A percentile compares a stretch with the other conserved stretches of the same genome.
Conservation (phyloP, 1,284 basidiomycete genomes). For the Phellinidium pouzarii region DNA sequence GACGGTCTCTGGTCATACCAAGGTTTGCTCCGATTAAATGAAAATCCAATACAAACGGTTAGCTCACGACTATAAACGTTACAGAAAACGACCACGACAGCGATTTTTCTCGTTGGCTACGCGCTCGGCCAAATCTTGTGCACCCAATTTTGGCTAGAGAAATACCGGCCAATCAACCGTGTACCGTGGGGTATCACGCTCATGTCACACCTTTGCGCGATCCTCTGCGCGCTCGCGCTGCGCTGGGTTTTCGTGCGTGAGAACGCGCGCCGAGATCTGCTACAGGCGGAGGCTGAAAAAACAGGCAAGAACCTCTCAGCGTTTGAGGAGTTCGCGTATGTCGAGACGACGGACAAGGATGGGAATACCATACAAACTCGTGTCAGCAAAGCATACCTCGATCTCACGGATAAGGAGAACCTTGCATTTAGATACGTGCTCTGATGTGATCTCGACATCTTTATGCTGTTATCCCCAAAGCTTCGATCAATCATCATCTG, state of each 20-base stretch:
- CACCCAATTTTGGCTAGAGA: slow-evolving; percentile 25
- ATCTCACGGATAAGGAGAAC: slow-evolving; percentile 26
- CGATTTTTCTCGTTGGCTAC: slow-evolving; percentile 28
- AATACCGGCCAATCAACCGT: slow-evolving; percentile 24
- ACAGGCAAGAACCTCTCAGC: slow-evolving; percentile 15
- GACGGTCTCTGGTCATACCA: slow-evolving; percentile 29
- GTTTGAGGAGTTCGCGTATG: slow-evolving; percentile 24
- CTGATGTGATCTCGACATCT: slow-evolving; percentile 12
- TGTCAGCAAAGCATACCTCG: slow-evolving; percentile 24
- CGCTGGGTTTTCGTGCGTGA: slow-evolving; percentile 21
- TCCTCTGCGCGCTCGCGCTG: slow-evolving; percentile 22
- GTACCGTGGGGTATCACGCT: slow-evolving; percentile 26
- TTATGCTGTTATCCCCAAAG: no score
- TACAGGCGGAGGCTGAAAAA: slow-evolving; percentile 17
- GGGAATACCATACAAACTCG: slow-evolving; percentile 18
- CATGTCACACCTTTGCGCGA: slow-evolving; percentile 22
- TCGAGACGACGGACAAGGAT: slow-evolving; percentile 23
- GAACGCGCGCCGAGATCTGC: slow-evolving; percentile 25
- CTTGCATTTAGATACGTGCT: slow-evolving; percentile 25
- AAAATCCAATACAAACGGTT: background rate
- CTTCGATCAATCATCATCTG: background rate
- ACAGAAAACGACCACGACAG: slow-evolving; percentile 26
- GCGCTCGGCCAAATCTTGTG: slow-evolving; percentile 26
- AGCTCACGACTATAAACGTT: background rate
- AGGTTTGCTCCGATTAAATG: slow-evolving; percentile 20